Evolutionary conservation across 1,139 yeast species (phyloP), one percentile per base, ranked within the genome.

Genomic region (Hansenula sp.): DNA sequence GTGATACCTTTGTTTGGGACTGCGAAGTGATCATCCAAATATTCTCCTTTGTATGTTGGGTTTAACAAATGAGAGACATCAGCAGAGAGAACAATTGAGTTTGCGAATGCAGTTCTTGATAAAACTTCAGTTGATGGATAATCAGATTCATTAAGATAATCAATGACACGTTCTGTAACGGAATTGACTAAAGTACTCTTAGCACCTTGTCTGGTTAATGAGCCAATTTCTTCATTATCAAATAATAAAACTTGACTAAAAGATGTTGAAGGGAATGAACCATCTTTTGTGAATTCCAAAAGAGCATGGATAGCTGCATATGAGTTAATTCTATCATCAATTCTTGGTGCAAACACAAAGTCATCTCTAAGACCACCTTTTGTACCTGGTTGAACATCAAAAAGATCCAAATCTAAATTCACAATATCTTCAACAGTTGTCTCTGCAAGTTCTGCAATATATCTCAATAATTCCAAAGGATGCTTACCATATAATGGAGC

Each of bases 1-100:
- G 87, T 70, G 40, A 86, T 63, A 37, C 96, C 96, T 36, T 72
- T 77, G 64, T 87, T 87, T 46, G 92, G 88, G 43, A 78, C 63
- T 20, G 96, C 95, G 56, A 76, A 79, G 66, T 86, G 92, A 57
- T 79, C 62, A 49, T 80, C 84, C 56, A 86, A 69, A 63, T 86
- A 85, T 21, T 75, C 82, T 22, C 60, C 56, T 41, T 69, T 60
- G 57, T 81, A 82, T 57, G 79, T 77, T 24, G 88, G 87, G 59
- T 80, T 79, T 47, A 77, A 60, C 52, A 77, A 64, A 59, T 81
- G 88, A 43, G 71, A 79, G 22, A 81, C 87, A 55, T 81, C 88
- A 1, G 85, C 83, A 6, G 86, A 79, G 32, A 81, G 56, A 31
- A 80, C 67, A 44, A 79, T 62, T 20, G 83, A 68, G 58, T 77